Evolutionary conservation across 1,284 basidiomycete genomes (phyloP).

Genomic region (Cryptococcus floricola): DNA sequence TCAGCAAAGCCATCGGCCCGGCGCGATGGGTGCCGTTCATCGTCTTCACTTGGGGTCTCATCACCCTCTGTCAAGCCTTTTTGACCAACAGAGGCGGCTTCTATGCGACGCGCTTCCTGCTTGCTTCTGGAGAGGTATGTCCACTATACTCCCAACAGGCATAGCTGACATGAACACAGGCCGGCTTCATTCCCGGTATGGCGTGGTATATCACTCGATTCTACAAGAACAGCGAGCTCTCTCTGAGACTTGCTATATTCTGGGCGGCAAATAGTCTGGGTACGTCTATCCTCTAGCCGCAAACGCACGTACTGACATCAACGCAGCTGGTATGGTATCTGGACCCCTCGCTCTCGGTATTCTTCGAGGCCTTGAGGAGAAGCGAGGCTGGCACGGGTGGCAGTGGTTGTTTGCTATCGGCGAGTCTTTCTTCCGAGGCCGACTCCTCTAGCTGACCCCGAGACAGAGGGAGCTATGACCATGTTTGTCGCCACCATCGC

Average conservation of each 20-base stretch:
- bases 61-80: conserved; percentile 21
- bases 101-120: conserved; percentile 16
- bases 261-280: conserved; percentile 19
- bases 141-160: not conserved
- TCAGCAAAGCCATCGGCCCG: conserved; percentile 15
- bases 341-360: conserved; percentile 21
- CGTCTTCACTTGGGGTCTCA: conserved; percentile 17
- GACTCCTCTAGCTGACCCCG: not conserved
- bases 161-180: conserved; percentile 1
- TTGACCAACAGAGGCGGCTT: conserved; percentile 12
- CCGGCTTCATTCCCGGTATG: conserved; percentile 25
- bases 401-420: conserved; percentile 20
- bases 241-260: conserved; percentile 19
- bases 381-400: conserved; percentile 18
- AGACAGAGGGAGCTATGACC: conserved; percentile 17
- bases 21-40: conserved; percentile 19
- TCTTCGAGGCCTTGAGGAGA: conserved; percentile 10
- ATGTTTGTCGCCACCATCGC: conserved; percentile 16
- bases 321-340: conserved; percentile 18
- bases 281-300: not conserved
- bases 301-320: not conserved
- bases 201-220: conserved; percentile 22
- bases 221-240: conserved; percentile 17
- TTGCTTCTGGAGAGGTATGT: conserved; percentile 18
- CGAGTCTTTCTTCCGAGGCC: not conserved